These are phyloP conservation scores for Cavenderia fasciculata DNA, from an alignment of 78 protist genomes.

Conservation along the genomic window DNA sequence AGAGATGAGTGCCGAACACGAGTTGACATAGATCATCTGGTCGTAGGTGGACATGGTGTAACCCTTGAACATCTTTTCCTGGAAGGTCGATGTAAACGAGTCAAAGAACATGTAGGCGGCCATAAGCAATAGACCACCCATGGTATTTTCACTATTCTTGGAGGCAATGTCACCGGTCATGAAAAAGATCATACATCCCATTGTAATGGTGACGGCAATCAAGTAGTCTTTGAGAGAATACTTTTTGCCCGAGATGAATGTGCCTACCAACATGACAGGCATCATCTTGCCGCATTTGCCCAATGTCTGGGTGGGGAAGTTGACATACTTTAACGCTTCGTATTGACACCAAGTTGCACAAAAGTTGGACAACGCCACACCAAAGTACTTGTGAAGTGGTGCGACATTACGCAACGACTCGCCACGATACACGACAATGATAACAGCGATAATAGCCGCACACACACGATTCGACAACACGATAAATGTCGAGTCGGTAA, in stretches of 20 bases:
- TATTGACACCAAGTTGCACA: slow-evolving; percentile 85
- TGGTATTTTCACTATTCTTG: background rate
- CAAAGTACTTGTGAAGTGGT: slow-evolving; percentile 44
- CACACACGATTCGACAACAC: slow-evolving; percentile 75
- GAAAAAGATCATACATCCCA: slow-evolving; percentile 78
- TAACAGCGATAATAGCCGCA: slow-evolving; percentile 50
- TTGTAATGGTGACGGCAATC: slow-evolving; percentile 44
- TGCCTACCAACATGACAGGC: slow-evolving; percentile 77
- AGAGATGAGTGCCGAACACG: slow-evolving; percentile 50
- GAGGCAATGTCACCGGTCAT: slow-evolving; percentile 68
- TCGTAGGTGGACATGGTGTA: slow-evolving; percentile 75
- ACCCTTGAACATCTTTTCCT: slow-evolving; percentile 72
- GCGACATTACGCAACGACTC: slow-evolving; percentile 68
- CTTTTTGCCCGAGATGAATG: slow-evolving; percentile 27
- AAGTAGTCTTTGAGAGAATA: slow-evolving; percentile 54
- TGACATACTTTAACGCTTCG: slow-evolving; percentile 80
- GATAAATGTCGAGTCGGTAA: slow-evolving; percentile 50
- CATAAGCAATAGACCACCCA: slow-evolving; percentile 30
- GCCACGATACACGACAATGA: slow-evolving; percentile 26
- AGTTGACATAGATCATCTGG: slow-evolving; percentile 84
- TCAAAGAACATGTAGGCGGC: slow-evolving; percentile 71
- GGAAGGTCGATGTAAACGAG: slow-evolving; percentile 77
- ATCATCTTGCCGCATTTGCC: slow-evolving; percentile 84
- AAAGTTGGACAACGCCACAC: slow-evolving; percentile 73
- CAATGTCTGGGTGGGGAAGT: slow-evolving; percentile 84